Evolutionary conservation across 176 grass and related monocot genomes (phyloP).

Genomic region (Tillandsia fasciculata): DNA sequence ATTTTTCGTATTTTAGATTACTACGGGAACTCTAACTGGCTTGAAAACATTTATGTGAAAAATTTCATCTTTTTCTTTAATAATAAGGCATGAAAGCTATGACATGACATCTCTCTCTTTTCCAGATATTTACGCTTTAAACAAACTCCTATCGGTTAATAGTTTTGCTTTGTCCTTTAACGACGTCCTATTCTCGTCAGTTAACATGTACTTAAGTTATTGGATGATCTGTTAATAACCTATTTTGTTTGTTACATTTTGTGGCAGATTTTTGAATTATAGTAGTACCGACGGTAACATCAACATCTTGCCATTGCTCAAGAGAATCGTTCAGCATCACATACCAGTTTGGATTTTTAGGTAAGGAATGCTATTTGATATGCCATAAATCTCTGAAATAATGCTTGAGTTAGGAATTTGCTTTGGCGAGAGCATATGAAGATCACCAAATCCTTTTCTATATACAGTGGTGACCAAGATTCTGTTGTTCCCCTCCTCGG

Average conservation of each 20-base stretch:
- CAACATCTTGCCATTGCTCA: slow-evolving; percentile 75
- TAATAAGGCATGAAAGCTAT: not conserved
- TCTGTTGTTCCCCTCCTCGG: slow-evolving; percentile 87
- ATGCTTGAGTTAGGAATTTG: not conserved
- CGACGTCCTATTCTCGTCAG: too few relatives aligned
- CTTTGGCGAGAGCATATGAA: slow-evolving; percentile 14
- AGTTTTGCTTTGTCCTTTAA: too few relatives aligned
- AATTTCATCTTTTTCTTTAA: not conserved
- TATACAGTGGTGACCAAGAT: slow-evolving; percentile 85
- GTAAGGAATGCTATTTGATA: slow-evolving; percentile 21
- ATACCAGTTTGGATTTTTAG: slow-evolving; percentile 96
- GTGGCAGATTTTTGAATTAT: slow-evolving; percentile 75
- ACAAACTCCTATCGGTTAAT: not conserved
- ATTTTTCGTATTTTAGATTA: not conserved
- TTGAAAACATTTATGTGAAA: not conserved
- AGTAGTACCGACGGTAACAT: slow-evolving; percentile 64
- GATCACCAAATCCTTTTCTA: not conserved
- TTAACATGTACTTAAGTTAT: too few relatives aligned
- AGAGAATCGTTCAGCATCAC: slow-evolving; percentile 66
- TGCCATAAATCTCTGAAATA: not conserved
- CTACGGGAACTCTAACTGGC: not conserved
- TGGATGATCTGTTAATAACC: too few relatives aligned
- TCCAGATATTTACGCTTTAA: not conserved
- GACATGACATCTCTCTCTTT: not conserved
- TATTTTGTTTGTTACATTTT: not conserved